Conservation (phyloP, 2,329 filamentous ascomycete species). For the Trichoderma oligosporum region DNA sequence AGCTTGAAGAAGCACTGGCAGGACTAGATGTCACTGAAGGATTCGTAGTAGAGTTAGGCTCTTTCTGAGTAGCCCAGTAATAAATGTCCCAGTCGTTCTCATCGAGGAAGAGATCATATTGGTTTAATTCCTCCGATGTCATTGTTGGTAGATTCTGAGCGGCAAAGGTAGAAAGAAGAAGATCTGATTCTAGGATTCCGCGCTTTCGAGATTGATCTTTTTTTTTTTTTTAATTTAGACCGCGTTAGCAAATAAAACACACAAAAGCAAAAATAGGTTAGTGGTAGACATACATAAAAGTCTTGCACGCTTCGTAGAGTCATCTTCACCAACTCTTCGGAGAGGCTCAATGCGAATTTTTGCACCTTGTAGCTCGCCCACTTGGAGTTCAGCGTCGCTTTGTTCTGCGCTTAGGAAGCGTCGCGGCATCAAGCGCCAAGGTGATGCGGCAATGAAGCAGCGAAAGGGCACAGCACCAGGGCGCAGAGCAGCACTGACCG, state of each 20-base stretch:
- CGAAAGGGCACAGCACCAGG: neutral
- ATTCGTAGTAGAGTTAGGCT: constrained; percentile 44
- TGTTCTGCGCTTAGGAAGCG: neutral
- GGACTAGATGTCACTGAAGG: constrained; percentile 30
- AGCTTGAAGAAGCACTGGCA: constrained; percentile 26
- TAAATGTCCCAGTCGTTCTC: constrained; percentile 99
- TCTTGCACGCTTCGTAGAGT: constrained; percentile 80
- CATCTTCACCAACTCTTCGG: constrained; percentile 76
- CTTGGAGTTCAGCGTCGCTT: constrained; percentile 57
- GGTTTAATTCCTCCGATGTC: constrained; percentile 65
- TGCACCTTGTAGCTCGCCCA: constrained; percentile 84
- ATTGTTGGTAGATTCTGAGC: constrained; percentile 72
- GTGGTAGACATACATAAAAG: constrained; percentile 56
- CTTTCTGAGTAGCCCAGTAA: constrained; percentile 95
- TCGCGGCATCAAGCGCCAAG: neutral
- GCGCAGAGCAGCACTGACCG: neutral
- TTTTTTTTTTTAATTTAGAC: neutral
- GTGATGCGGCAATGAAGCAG: neutral
- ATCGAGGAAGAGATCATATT: constrained; percentile 92
- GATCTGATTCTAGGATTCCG: constrained; percentile 91
- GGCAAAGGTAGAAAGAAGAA: constrained; percentile 94
- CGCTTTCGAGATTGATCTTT: constrained; percentile 94
- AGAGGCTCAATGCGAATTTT: constrained; percentile 89
- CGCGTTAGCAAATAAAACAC: neutral
- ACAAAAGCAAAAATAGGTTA: constrained; percentile 13